Percentiles rank a stretch among this genome's conserved stretches.
Evolutionary conservation across 192 early-diverging fungal species (phyloP).

Genomic region (Gryganskiella cystojenkinii): DNA sequence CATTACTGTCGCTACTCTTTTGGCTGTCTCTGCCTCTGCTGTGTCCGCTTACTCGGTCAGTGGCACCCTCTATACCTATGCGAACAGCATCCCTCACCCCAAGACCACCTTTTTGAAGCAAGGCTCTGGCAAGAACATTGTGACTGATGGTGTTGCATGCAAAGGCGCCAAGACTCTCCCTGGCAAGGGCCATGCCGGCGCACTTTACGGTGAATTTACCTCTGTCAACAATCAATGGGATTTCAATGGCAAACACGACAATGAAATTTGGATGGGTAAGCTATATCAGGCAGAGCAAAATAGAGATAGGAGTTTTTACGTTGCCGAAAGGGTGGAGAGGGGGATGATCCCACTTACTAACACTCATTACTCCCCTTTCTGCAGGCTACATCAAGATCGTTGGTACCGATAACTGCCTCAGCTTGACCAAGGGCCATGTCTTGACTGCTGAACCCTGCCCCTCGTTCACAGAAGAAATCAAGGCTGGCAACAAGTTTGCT

Average conservation of each 20-base stretch:
- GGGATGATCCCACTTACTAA: neutral
- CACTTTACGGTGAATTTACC: conserved; percentile 26
- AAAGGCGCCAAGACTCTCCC: conserved; percentile 17
- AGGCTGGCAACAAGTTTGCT: conserved; percentile 40
- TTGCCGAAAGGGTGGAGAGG: conserved; percentile 9
- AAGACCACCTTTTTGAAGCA: conserved; percentile 35
- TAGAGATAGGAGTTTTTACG: conserved; percentile 2
- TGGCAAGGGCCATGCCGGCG: conserved; percentile 13
- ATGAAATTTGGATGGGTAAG: neutral
- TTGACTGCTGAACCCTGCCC: conserved; percentile 17
- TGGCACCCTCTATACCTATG: conserved; percentile 33
- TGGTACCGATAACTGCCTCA: conserved; percentile 15
- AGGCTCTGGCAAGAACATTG: conserved; percentile 14
- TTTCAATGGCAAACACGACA: conserved; percentile 32
- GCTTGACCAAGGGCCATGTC: conserved; percentile 17
- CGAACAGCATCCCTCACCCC: conserved; percentile 41
- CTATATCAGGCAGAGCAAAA: no score
- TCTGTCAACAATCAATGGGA: conserved; percentile 36
- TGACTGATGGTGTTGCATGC: conserved; percentile 39
- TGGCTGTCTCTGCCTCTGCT: conserved; percentile 7
- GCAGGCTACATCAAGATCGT: conserved; percentile 29
- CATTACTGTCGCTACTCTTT: conserved; percentile 16
- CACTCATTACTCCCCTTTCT: neutral
- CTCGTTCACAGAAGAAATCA: conserved; percentile 38
- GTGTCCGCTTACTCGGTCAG: neutral